These are phyloP conservation scores for Grifola frondosa DNA, from an alignment of 1,284 basidiomycete species.

Conservation along the genomic window DNA sequence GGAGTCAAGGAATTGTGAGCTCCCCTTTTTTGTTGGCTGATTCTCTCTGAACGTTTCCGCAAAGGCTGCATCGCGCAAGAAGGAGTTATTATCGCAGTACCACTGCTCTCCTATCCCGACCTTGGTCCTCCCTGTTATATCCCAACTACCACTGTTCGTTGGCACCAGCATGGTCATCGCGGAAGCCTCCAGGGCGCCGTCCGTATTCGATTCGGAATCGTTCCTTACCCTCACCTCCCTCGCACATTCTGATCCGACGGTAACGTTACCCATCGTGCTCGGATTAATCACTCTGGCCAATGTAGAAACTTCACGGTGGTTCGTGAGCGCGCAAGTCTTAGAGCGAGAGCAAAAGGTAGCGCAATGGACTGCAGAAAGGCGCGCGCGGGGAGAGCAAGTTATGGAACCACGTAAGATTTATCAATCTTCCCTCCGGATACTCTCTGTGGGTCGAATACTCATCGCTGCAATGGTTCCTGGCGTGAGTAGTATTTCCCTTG, in stretches of 20 bases:
- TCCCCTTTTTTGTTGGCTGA: conserved; percentile 6
- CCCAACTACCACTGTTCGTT: conserved; percentile 76
- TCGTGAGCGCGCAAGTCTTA: conserved; percentile 55
- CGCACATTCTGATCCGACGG: conserved; percentile 69
- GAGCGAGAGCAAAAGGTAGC: conserved; percentile 48
- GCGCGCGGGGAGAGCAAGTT: conserved; percentile 37
- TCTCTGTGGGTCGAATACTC: conserved; percentile 73
- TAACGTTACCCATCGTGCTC: conserved; percentile 66
- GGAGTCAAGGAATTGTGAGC: conserved; percentile 42
- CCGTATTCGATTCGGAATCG: conserved; percentile 69
- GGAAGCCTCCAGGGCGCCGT: conserved; percentile 55
- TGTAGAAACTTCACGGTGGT: conserved; percentile 74
- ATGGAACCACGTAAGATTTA: conserved; percentile 56
- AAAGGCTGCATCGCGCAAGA: conserved; percentile 56
- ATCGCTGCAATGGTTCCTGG: conserved; percentile 78
- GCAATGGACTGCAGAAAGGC: conserved; percentile 41
- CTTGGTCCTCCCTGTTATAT: conserved; percentile 59
- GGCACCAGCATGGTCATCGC: conserved; percentile 60
- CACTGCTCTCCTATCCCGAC: conserved; percentile 59
- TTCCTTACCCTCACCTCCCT: conserved; percentile 74
- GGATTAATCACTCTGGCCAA: conserved; percentile 77
- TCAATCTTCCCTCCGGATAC: conserved; percentile 57
- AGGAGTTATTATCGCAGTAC: conserved; percentile 57
- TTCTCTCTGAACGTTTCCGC: conserved; percentile 3
- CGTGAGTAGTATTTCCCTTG: conserved; percentile 43